Percentiles rank a stretch among this genome's conserved stretches.
phyloP scores from a whole-genome alignment of 805 yeast genomes.

The Ogataea nitratoaversa region DNA sequence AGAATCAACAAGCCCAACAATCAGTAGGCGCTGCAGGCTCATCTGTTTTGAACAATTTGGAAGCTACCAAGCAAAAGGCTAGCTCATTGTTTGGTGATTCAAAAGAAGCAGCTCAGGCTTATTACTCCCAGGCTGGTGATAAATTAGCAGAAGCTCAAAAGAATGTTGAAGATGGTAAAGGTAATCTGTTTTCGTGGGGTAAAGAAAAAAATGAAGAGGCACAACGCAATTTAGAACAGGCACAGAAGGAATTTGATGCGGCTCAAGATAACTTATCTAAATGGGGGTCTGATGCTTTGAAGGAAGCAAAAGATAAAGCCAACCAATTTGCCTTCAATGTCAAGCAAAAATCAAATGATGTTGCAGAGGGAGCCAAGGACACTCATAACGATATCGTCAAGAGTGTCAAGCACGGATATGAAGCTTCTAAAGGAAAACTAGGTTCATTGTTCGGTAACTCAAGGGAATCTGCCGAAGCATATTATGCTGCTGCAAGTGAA shows the following conservation, averaged over 20 bases:
- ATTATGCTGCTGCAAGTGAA: conserved; percentile 24
- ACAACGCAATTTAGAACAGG: conserved; percentile 30
- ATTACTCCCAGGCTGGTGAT: conserved; percentile 24
- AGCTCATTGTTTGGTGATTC: conserved; percentile 16
- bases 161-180: conserved; percentile 29
- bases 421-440: conserved; percentile 15
- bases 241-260: conserved; percentile 31
- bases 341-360: conserved; percentile 6
- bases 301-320: conserved; percentile 16
- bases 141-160: conserved; percentile 30
- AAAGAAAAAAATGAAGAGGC: conserved; percentile 33
- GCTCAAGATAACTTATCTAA: conserved; percentile 26
- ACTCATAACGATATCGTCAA: conserved; percentile 9
- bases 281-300: conserved; percentile 21
- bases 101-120: conserved; percentile 20
- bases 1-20: conserved; percentile 13
- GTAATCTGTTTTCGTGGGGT: conserved; percentile 38
- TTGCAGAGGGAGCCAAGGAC: conserved; percentile 14
- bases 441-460: conserved; percentile 14
- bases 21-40: conserved; percentile 13
- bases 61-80: conserved; percentile 12
- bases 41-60: conserved; percentile 10
- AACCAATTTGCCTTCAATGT: conserved; percentile 5
- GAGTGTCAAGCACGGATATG: conserved; percentile 8
- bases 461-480: conserved; percentile 19